phyloP scores from a whole-genome alignment of 441 rosid species.

The Erodium moschatum region DNA sequence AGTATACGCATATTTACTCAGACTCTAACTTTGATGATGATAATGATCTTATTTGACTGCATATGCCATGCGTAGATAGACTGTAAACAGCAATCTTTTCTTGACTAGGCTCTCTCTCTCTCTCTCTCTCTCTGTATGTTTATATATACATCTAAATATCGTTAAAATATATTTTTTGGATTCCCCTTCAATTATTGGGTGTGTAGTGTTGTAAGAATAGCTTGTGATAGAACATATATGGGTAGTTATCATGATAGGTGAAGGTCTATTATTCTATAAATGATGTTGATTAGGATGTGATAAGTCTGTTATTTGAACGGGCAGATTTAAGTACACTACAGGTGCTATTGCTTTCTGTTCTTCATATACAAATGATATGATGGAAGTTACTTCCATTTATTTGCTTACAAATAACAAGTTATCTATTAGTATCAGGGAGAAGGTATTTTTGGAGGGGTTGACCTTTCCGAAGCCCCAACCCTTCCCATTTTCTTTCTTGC shows the following conservation, averaged over 20 bases:
- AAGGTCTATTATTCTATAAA: background rate
- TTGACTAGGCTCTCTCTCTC: background rate
- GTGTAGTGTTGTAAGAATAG: conserved; percentile 1
- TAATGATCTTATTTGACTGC: background rate
- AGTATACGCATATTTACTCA: background rate
- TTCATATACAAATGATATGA: background rate
- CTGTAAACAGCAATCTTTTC: background rate
- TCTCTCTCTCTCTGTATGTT: conserved; percentile 1
- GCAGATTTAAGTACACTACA: background rate
- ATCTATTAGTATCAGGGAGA: conserved; percentile 7
- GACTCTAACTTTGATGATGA: background rate
- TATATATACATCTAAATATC: background rate
- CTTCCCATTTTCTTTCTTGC: background rate
- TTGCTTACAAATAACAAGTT: background rate
- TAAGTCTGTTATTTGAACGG: background rate
- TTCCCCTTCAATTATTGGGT: background rate
- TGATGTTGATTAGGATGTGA: background rate
- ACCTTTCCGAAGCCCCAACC: background rate
- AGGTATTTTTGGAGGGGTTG: background rate
- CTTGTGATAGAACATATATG: background rate
- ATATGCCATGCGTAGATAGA: background rate
- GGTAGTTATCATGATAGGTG: background rate
- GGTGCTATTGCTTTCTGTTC: background rate
- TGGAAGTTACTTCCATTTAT: conserved; percentile 3
- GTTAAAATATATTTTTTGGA: background rate